Evolutionary conservation across 805 yeast species (phyloP), one percentile per base, ranked within the genome.

Genomic region (Saccharomycopsis lassenensis): DNA sequence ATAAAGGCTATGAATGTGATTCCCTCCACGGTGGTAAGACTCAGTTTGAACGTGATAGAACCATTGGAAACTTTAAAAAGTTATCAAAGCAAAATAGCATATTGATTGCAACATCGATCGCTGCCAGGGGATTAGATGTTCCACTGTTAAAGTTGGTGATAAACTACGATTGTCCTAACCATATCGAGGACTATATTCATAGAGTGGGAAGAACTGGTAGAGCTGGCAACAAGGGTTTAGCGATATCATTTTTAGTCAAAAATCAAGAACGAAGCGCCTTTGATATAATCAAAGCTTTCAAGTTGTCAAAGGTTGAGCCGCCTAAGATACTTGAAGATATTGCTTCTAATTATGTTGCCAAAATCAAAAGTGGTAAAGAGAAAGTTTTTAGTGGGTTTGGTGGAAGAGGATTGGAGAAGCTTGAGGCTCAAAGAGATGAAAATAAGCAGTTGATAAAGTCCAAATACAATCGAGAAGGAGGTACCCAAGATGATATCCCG

Each of bases 91-190:
- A 74, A 3, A 70, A 74, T 37, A 53, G 62, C 15, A 71, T 86
- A 1, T 59, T 91, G 33, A 71, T 91, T 19, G 95, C 96, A 5
- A 91, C 98, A 0, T 91, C 95, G 2, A 81, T 91, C 18, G 85
- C 96, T 2, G 95, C 98, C 0, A 66, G 98, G 44, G 98, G 98
- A 0, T 61, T 91, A 17, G 96, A 91, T 57, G 95, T 91, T n/a
- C 81, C 85, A 35, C 79, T 77, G 16, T 67, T 89, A 18, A 75
- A 75, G 39, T 55, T 87, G 29, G 97, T 91, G 2, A 62, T 91
- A 5, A 82, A 91, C 58, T 82, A 69, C 49, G 86, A 81, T 46
- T 69, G 84, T 0, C 94, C 95, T 1, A 82, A 69, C 45, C 94
- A 87, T 42, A 67, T 86, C 67, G 97, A 94, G 44, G 97, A 91